Percentiles rank a stretch among this genome's conserved stretches.
phyloP scores from a whole-genome alignment of 352 stramenopile genomes.

The Globisporangium apiculatum region DNA sequence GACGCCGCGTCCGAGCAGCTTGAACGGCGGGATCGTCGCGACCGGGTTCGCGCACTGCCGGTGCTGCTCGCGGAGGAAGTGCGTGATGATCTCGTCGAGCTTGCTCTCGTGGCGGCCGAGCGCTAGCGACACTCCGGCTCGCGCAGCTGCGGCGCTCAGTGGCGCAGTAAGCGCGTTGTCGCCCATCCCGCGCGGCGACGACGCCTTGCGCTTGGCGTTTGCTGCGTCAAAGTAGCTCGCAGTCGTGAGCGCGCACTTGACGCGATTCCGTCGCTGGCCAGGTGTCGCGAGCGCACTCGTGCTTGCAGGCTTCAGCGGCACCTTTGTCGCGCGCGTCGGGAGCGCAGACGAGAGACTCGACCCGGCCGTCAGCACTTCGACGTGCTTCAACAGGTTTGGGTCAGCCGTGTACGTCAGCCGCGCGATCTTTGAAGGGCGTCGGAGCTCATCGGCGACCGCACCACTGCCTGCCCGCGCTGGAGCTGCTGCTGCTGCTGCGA shows the following conservation, averaged over 20 bases:
- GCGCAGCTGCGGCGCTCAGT: not conserved
- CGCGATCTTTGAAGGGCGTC: conserved; percentile 12
- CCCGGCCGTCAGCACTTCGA: not conserved
- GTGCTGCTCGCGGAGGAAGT: conserved; percentile 86
- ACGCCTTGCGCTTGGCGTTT: conserved; percentile 9
- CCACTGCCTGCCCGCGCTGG: not conserved
- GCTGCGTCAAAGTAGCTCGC: conserved; percentile 25
- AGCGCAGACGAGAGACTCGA: not conserved
- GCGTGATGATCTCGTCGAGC: conserved; percentile 78
- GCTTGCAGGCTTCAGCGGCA: not conserved
- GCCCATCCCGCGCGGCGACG: conserved; percentile 2
- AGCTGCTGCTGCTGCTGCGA: not conserved
- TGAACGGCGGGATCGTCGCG: conserved; percentile 82
- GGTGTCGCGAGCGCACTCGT: conserved; percentile 1
- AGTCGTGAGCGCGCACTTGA: conserved; percentile 20
- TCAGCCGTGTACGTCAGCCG: conserved; percentile 6
- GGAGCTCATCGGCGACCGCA: conserved; percentile 4
- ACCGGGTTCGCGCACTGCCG: conserved; percentile 83
- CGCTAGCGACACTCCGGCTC: not conserved
- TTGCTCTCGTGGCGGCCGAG: conserved; percentile 25
- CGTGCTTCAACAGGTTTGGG: conserved; percentile 1
- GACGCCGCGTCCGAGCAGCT: conserved; percentile 45
- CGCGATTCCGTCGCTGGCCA: conserved; percentile 21
- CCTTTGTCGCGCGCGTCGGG: not conserved
- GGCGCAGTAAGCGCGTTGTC: not conserved